A percentile compares a stretch with the other conserved stretches of the same genome.
These are phyloP conservation scores for Boletellus deceptivus DNA, from an alignment of 1,284 basidiomycete species.

Conservation along the genomic window DNA sequence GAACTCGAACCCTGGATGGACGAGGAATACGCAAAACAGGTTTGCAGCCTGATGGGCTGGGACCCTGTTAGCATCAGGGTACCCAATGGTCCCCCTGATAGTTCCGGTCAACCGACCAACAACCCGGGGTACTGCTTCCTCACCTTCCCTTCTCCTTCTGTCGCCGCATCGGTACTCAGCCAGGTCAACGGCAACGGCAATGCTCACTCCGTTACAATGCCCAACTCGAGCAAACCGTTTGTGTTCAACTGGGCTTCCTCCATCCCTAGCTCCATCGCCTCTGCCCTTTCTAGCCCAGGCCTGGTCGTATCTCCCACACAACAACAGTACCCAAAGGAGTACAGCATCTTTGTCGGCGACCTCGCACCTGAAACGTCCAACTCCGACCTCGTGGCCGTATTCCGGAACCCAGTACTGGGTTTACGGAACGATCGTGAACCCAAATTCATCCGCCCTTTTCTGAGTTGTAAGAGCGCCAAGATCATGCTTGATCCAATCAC, in stretches of 20 bases:
- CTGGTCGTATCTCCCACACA: conserved; percentile 37
- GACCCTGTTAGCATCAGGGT: conserved; percentile 69
- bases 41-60: conserved; percentile 78
- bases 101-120: conserved; percentile 65
- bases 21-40: conserved; percentile 83
- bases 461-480: conserved; percentile 89
- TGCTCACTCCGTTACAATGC: conserved; percentile 63
- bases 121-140: conserved; percentile 85
- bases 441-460: conserved; percentile 81
- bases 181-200: conserved; percentile 56
- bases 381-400: conserved; percentile 85
- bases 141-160: conserved; percentile 71
- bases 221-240: conserved; percentile 74
- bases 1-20: conserved; percentile 91
- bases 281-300: conserved; percentile 38
- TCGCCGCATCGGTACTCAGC: conserved; percentile 69
- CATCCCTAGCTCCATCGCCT: conserved; percentile 43
- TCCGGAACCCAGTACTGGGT: conserved; percentile 80
- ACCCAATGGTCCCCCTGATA: conserved; percentile 59
- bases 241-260: conserved; percentile 80
- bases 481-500: conserved; percentile 90
- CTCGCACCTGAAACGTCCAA: conserved; percentile 87
- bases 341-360: conserved; percentile 89
- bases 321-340: conserved; percentile 75
- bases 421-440: conserved; percentile 77